These are phyloP conservation scores for Themeda triandra DNA, from an alignment of 176 grass and related monocot genomes.

Conservation along the genomic window DNA sequence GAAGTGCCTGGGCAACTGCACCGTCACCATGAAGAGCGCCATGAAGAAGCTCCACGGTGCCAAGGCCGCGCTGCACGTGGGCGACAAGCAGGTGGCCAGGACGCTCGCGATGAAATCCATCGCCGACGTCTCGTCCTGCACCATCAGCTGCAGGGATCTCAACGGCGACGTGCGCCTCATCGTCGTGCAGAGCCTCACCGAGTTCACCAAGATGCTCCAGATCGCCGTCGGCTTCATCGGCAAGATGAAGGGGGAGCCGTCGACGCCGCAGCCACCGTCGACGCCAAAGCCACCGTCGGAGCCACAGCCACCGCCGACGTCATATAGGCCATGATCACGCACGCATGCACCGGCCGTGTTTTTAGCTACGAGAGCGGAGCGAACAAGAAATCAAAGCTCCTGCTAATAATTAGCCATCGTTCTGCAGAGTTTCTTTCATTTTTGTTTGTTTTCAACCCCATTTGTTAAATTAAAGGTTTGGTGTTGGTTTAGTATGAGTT, in stretches of 20 bases:
- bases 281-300: too few relatives aligned
- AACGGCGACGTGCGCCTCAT: constrained; percentile 37
- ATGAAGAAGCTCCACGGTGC: constrained; percentile 60
- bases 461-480: too few relatives aligned
- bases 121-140: constrained; percentile 30
- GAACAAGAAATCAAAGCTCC: too few relatives aligned
- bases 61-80: constrained; percentile 19
- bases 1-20: constrained; percentile 38
- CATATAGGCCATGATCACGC: too few relatives aligned
- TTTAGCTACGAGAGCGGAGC: too few relatives aligned
- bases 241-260: background rate
- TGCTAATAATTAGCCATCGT: too few relatives aligned
- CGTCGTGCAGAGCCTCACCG: constrained; percentile 27
- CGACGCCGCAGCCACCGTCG: too few relatives aligned
- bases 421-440: too few relatives aligned
- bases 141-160: constrained; percentile 30
- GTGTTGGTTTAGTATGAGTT: too few relatives aligned
- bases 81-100: constrained; percentile 16
- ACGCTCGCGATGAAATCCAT: constrained; percentile 21
- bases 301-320: too few relatives aligned
- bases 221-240: constrained; percentile 32
- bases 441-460: too few relatives aligned
- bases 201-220: constrained; percentile 50
- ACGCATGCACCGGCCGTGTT: too few relatives aligned
- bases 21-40: constrained; percentile 38